Evolutionary conservation across 176 grass and related monocot species (phyloP).

Genomic region (Musa schizocarpa): DNA sequence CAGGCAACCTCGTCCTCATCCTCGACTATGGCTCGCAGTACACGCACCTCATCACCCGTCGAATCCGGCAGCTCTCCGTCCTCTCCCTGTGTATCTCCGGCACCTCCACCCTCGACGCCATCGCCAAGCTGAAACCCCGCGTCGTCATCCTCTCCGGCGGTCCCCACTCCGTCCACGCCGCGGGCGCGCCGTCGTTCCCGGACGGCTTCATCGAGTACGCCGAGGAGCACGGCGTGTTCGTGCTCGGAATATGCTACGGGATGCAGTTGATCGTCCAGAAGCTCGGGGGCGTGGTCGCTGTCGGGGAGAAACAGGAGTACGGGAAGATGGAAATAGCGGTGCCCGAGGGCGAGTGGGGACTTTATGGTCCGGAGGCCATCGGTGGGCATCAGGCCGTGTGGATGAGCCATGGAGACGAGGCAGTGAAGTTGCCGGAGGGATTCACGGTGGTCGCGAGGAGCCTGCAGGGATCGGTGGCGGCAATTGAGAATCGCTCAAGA

Average conservation of each 20-base stretch:
- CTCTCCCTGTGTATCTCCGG: constrained; percentile 9
- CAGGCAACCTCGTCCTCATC: constrained; percentile 12
- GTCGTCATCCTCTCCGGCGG: constrained; percentile 66
- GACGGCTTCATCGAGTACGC: constrained; percentile 50
- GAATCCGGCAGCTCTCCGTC: constrained; percentile 10
- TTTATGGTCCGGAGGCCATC: constrained; percentile 28
- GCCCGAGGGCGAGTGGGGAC: constrained; percentile 12
- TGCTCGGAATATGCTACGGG: constrained; percentile 83
- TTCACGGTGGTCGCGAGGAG: constrained; percentile 65
- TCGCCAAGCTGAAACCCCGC: constrained; percentile 25
- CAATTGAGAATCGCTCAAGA: constrained; percentile 41
- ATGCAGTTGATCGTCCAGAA: constrained; percentile 89
- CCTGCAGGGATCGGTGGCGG: constrained; percentile 52
- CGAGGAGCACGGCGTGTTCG: constrained; percentile 32
- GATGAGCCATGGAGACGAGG: constrained; percentile 96
- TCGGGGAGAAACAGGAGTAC: constrained; percentile 72
- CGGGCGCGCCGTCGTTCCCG: constrained; percentile 43
- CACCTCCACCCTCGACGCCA: neutral
- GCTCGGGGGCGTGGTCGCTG: constrained; percentile 46
- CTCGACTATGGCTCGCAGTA: constrained; percentile 20
- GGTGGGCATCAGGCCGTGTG: constrained; percentile 57
- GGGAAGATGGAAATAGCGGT: constrained; percentile 76
- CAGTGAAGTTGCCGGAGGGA: constrained; percentile 43
- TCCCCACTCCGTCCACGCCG: constrained; percentile 64
- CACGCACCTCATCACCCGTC: constrained; percentile 15